Conservation (phyloP, 192 early-diverging fungal species). For the Dissophora globulifera region DNA sequence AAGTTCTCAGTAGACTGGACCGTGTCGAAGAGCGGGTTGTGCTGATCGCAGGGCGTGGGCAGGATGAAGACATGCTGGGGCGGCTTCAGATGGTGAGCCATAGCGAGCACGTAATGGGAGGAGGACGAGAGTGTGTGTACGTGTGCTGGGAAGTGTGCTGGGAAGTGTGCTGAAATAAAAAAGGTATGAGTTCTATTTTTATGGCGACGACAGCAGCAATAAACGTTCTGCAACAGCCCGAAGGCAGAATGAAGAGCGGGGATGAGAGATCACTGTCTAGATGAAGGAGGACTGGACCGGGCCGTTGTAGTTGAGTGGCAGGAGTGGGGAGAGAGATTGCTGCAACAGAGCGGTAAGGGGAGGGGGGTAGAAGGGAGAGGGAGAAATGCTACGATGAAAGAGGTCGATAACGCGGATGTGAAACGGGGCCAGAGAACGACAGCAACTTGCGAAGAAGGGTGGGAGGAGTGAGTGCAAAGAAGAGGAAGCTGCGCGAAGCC, state of each 20-base stretch:
- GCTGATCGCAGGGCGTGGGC: slow-evolving; percentile 61
- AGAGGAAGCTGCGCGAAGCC: too few relatives aligned
- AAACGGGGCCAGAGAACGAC: too few relatives aligned
- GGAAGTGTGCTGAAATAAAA: too few relatives aligned
- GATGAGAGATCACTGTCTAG: neutral
- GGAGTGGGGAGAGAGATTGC: neutral
- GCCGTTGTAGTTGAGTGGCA: neutral
- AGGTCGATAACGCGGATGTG: too few relatives aligned
- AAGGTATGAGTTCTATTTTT: slow-evolving; percentile 3
- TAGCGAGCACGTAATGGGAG: too few relatives aligned
- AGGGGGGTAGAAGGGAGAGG: neutral
- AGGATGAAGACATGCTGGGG: slow-evolving; percentile 63
- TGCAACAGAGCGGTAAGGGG: too few relatives aligned
- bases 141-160: neutral
- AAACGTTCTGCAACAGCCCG: neutral
- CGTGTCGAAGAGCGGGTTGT: slow-evolving; percentile 77
- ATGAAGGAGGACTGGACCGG: neutral
- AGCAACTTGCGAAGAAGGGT: too few relatives aligned
- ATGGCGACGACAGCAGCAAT: neutral
- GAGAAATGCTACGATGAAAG: neutral
- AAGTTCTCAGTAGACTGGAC: slow-evolving; percentile 70
- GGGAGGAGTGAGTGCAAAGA: too few relatives aligned
- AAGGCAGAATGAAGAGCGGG: neutral
- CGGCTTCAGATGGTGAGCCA: slow-evolving; percentile 49
- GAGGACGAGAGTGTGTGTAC: too few relatives aligned